A percentile compares a stretch with the other conserved stretches of the same genome.
phyloP scores from a whole-genome alignment of 139 green algal species.

The Gonium pectorale region DNA sequence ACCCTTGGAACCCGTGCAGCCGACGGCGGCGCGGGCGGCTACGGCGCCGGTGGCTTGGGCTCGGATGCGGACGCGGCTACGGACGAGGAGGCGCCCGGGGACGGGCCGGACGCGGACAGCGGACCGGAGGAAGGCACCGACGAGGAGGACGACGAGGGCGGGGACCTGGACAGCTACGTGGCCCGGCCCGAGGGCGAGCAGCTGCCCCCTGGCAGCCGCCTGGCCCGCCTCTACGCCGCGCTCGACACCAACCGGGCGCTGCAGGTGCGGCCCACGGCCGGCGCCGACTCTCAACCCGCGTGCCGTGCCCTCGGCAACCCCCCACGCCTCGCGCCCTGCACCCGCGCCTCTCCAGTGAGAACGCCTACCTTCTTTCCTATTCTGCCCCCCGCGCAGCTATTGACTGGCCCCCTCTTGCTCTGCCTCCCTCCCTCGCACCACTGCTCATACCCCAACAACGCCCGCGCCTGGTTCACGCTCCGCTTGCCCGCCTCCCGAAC shows the following conservation, averaged over 20 bases:
- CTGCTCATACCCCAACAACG: no score
- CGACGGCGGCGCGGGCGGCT: no score
- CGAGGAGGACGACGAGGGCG: background rate
- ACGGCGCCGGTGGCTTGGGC: no score
- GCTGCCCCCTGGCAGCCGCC: conserved; percentile 7
- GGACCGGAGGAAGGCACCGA: background rate
- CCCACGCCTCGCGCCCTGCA: background rate
- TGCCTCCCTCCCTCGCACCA: background rate
- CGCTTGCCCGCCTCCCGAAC: background rate
- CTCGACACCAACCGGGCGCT: conserved; percentile 50
- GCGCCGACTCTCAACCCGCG: background rate
- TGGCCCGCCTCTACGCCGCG: conserved; percentile 44
- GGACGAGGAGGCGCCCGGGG: background rate
- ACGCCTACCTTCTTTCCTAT: background rate
- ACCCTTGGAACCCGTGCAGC: no score
- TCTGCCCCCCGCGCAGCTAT: no score
- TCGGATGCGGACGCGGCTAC: no score
- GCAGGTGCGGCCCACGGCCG: conserved; percentile 36
- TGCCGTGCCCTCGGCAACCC: background rate
- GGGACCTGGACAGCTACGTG: conserved; percentile 23
- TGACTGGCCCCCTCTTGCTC: background rate
- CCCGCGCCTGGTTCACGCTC: no score
- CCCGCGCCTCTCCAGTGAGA: background rate
- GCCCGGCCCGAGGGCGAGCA: conserved; percentile 1
- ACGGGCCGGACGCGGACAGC: background rate